Percentiles rank a stretch among this genome's conserved stretches.
phyloP scores from a whole-genome alignment of 768 basidiomycete genomes.

The Termitomyces bulborhizus region DNA sequence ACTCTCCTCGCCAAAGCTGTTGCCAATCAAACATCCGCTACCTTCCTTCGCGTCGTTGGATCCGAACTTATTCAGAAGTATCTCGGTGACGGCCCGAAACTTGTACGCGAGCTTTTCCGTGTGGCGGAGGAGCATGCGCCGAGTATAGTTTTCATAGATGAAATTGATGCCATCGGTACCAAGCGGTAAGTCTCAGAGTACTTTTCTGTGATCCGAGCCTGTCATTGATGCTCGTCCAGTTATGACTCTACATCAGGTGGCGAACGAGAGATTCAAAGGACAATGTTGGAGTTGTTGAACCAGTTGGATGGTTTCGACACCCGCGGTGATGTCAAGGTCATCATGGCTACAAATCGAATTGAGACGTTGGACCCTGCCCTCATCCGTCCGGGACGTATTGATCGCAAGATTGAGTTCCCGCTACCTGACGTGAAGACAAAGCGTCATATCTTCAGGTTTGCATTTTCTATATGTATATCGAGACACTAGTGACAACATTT shows the following conservation, averaged over 20 bases:
- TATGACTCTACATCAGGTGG: slow-evolving; percentile 99
- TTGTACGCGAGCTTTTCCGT: slow-evolving; percentile 94
- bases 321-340: slow-evolving; percentile 98
- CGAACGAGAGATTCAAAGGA: slow-evolving; percentile 98
- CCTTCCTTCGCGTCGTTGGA: slow-evolving; percentile 95
- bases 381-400: slow-evolving; percentile 97
- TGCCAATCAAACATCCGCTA: slow-evolving; percentile 96
- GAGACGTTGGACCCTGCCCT: slow-evolving; percentile 96
- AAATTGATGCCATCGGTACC: slow-evolving; percentile 97
- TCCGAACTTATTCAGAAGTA: slow-evolving; percentile 99
- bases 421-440: slow-evolving; percentile 98
- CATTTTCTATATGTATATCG: slow-evolving; percentile 3
- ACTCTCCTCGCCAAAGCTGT: slow-evolving; percentile 97
- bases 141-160: slow-evolving; percentile 98
- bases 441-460: slow-evolving; percentile 92
- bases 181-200: slow-evolving; percentile 63
- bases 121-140: slow-evolving; percentile 98
- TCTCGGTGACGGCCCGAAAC: slow-evolving; percentile 96
- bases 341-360: slow-evolving; percentile 99
- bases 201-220: not conserved
- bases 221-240: slow-evolving; percentile 29
- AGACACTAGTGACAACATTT: not conserved
- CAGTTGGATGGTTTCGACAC: slow-evolving; percentile 99
- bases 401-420: slow-evolving; percentile 98
- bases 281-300: slow-evolving; percentile 97